Base-by-base conservation (phyloP, 805 yeast genomes). In the Ogataea chonburiensis region DNA sequence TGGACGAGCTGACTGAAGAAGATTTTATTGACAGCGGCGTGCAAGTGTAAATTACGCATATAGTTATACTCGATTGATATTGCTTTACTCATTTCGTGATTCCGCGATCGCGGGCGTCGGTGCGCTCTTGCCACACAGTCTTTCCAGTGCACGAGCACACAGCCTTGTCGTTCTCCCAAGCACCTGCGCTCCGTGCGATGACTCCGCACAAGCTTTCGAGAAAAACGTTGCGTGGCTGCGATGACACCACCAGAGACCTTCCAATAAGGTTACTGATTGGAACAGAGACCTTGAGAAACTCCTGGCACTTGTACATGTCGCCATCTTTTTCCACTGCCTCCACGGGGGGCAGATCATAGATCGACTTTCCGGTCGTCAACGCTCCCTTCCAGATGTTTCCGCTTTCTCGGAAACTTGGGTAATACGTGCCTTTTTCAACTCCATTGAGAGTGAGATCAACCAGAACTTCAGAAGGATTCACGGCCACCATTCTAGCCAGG, bases 81-180 rank as follows among this genome's bases (percentile, higher is more conserved):
- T 25, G n/a, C 14, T 14, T 17, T 11, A 12, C 18, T 21, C 42
- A 55, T 18, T 46, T 63, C 21, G 39, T 21, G 14, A 77, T 59
- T 6, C 93, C 93, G 46, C 73, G 74, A 5, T 58, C 46, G 21
- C 77, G 58, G 1, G 95, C 95, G 53, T 87, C 96, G 32, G 67
- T 61, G 38, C 97, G 71, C 60, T 91, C 98, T 58, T 93, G 88
- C 98, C 98, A 91, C 17, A 91, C 77, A 0, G 96, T 86, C 69
- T 88, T 87, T 12, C 98, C 98, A 11, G 91, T 80, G 61, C 98
- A 93, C 21, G 91, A 81, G 62, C 98, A 91, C 2, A 91, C 95
- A 42, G 79, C 79, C 63, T 91, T 91, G 49, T 83, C 86, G 62
- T 93, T 93, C 56, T 91, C 95, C 97, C 98, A 93, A 17, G 79